phyloP scores from a whole-genome alignment of 2,329 filamentous ascomycete genomes.

The Ilyonectria sp. region DNA sequence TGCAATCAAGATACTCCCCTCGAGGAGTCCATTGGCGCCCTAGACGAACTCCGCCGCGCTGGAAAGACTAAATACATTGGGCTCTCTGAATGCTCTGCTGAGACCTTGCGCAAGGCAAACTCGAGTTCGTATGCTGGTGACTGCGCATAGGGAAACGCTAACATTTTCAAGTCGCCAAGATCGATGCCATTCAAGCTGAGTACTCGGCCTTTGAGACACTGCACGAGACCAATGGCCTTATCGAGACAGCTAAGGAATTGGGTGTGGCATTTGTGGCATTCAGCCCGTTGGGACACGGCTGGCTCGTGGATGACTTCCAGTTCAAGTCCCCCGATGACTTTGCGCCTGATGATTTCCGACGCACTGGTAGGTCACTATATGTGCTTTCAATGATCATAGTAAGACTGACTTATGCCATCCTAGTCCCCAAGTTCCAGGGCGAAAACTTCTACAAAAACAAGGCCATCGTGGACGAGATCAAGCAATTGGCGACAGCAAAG shows the following conservation, averaged over 20 bases:
- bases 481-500: constrained; percentile 53
- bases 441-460: constrained; percentile 62
- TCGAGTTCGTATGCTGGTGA: constrained; percentile 52
- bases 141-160: not conserved
- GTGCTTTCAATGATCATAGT: not conserved
- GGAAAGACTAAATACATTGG: constrained; percentile 66
- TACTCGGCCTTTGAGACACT: constrained; percentile 61
- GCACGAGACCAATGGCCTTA: constrained; percentile 58
- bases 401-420: not conserved
- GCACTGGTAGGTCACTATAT: constrained; percentile 49
- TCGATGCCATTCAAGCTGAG: constrained; percentile 63
- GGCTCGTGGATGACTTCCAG: constrained; percentile 61
- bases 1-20: constrained; percentile 56
- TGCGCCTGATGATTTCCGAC: constrained; percentile 57
- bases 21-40: constrained; percentile 62
- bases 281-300: constrained; percentile 63
- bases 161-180: constrained; percentile 58
- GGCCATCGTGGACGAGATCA: constrained; percentile 58
- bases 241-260: constrained; percentile 58
- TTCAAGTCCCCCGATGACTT: constrained; percentile 64
- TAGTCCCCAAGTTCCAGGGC: constrained; percentile 56
- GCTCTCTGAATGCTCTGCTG: constrained; percentile 62
- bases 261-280: constrained; percentile 62
- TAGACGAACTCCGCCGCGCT: constrained; percentile 61
- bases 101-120: constrained; percentile 61